Evolutionary conservation across 805 yeast species (phyloP).

Genomic region (Brettanomyces sp.): DNA sequence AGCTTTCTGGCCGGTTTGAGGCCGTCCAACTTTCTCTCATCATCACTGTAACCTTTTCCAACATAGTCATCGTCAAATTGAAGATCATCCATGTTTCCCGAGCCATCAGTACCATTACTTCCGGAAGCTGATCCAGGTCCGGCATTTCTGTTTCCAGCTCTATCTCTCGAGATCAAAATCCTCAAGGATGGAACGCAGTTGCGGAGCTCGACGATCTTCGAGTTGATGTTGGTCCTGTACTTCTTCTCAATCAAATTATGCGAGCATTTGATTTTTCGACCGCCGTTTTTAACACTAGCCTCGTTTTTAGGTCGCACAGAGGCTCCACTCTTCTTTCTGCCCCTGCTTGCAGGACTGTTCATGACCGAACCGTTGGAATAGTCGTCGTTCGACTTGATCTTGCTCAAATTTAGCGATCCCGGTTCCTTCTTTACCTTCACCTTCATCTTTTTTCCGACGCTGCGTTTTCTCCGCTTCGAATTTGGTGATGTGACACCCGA

Average conservation of each 20-base stretch:
- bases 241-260: constrained; percentile 80
- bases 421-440: neutral
- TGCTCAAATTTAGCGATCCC: neutral
- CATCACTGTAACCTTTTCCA: constrained; percentile 49
- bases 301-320: constrained; percentile 1
- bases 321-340: constrained; percentile 4
- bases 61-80: constrained; percentile 38
- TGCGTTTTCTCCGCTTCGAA: neutral
- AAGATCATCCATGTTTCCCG: constrained; percentile 25
- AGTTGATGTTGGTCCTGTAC: constrained; percentile 71
- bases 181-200: constrained; percentile 75
- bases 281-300: constrained; percentile 5
- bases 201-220: constrained; percentile 60
- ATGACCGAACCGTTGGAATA: neutral
- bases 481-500: too few species aligned
- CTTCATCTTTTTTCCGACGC: neutral
- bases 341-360: neutral
- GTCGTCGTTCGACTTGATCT: too few species aligned
- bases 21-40: constrained; percentile 52
- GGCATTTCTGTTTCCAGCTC: constrained; percentile 4
- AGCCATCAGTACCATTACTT: constrained; percentile 12
- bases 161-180: constrained; percentile 29
- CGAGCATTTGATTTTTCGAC: constrained; percentile 47
- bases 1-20: constrained; percentile 67
- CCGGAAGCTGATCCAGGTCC: neutral